Percentiles rank a stretch among this genome's conserved stretches.
These are phyloP conservation scores for Cardamine resedifolia DNA, from an alignment of 345 rosid genomes.

Conservation along the genomic window DNA sequence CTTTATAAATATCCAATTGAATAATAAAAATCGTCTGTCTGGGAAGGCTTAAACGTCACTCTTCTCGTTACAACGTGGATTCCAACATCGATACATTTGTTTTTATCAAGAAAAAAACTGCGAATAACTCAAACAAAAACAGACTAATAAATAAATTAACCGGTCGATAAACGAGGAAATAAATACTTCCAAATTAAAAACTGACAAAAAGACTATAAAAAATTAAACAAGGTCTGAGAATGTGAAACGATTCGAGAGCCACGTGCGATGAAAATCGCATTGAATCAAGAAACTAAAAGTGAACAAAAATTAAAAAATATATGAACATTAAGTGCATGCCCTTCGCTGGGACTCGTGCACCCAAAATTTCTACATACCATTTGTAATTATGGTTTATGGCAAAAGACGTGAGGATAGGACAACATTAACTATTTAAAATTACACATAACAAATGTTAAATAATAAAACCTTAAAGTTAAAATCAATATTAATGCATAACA, in stretches of 20 bases:
- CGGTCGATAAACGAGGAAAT: slow-evolving; percentile 7
- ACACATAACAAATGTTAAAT: background rate
- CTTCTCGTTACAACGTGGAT: slow-evolving; percentile 25
- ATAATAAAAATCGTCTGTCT: slow-evolving; percentile 18
- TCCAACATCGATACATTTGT: slow-evolving; percentile 33
- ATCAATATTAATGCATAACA: background rate
- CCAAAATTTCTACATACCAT: slow-evolving; percentile 17
- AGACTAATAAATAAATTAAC: slow-evolving; percentile 8
- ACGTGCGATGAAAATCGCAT: slow-evolving; percentile 46
- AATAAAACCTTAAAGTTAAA: background rate
- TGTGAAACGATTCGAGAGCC: slow-evolving; percentile 59
- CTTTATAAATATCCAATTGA: background rate
- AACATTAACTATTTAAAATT: background rate
- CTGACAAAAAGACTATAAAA: slow-evolving; percentile 22
- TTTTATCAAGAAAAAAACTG: background rate
- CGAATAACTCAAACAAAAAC: slow-evolving; percentile 19
- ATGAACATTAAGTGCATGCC: slow-evolving; percentile 27
- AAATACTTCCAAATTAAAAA: slow-evolving; percentile 30
- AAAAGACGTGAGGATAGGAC: slow-evolving; percentile 26
- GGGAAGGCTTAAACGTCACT: slow-evolving; percentile 40
- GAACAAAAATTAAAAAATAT: slow-evolving; percentile 11
- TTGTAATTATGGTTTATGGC: slow-evolving; percentile 22
- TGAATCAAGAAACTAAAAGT: slow-evolving; percentile 27
- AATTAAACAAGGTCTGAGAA: slow-evolving; percentile 42
- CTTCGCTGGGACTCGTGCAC: slow-evolving; percentile 37